Conservation (phyloP, 352 stramenopile genomes). For the Pythium myriotylum region DNA sequence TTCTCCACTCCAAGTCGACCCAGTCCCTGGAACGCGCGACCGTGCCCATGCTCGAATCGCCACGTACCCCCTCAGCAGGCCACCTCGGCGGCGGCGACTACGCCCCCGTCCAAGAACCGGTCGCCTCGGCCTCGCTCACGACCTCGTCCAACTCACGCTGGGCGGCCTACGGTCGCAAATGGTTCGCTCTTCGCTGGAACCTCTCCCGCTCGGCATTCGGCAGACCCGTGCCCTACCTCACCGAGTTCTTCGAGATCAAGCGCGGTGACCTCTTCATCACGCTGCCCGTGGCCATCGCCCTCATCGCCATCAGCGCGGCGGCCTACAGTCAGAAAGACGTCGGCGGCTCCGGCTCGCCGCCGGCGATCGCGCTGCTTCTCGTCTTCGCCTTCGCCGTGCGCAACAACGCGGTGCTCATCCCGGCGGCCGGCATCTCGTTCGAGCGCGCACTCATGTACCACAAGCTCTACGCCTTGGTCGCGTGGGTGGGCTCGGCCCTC, state of each 20-base stretch:
- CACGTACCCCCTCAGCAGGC: no score
- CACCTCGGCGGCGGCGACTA: no score
- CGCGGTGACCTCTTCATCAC: slow-evolving; percentile 23
- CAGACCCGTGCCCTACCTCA: slow-evolving; percentile 17
- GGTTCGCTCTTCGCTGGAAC: slow-evolving; percentile 24
- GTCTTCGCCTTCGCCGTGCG: slow-evolving; percentile 47
- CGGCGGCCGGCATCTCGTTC: slow-evolving; percentile 46
- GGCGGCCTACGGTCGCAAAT: no score
- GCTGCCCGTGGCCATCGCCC: slow-evolving; percentile 3
- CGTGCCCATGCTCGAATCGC: no score
- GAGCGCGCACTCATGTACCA: slow-evolving; percentile 58
- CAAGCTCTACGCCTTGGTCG: slow-evolving; percentile 39
- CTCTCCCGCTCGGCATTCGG: slow-evolving; percentile 13
- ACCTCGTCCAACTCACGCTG: no score
- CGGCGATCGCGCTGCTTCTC: slow-evolving; percentile 36
- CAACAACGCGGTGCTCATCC: slow-evolving; percentile 54
- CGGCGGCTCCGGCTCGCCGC: slow-evolving; percentile 19
- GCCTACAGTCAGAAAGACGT: slow-evolving; percentile 1
- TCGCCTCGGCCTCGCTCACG: no score
- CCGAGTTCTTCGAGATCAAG: slow-evolving; percentile 18
- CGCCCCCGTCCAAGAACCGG: no score
- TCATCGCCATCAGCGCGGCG: slow-evolving; percentile 3
- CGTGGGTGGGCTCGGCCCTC: slow-evolving; percentile 37
- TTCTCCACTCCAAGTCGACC: no score
- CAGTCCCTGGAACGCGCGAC: no score